phyloP scores from a whole-genome alignment of 176 grass and related monocot species.

The Eleusine coracana region DNA sequence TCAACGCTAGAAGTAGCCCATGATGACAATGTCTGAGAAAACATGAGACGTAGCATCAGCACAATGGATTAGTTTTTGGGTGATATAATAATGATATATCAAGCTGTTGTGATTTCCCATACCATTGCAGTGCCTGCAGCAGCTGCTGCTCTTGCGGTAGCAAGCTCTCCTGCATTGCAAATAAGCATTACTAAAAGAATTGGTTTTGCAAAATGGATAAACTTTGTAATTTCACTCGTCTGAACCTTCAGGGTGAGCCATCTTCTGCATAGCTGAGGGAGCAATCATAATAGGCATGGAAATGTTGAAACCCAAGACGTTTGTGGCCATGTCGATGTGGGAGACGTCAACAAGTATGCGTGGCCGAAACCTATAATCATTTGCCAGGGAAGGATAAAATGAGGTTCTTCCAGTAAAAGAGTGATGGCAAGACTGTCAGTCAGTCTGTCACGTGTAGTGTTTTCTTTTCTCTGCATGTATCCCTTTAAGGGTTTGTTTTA shows the following conservation, averaged over 20 bases:
- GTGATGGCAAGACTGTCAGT: no score
- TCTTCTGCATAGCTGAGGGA: slow-evolving; percentile 94
- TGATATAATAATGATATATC: neutral
- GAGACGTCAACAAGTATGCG: slow-evolving; percentile 85
- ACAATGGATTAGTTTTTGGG: slow-evolving; percentile 2
- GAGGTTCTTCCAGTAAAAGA: neutral
- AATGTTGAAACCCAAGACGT: slow-evolving; percentile 77
- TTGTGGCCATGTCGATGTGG: slow-evolving; percentile 63
- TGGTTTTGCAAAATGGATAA: neutral
- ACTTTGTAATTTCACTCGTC: neutral
- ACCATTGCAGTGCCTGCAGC: slow-evolving; percentile 95
- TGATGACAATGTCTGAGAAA: slow-evolving; percentile 79
- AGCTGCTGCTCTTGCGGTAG: slow-evolving; percentile 90
- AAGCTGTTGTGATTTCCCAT: slow-evolving; percentile 3
- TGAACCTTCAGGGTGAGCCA: slow-evolving; percentile 93
- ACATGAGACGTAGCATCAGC: slow-evolving; percentile 20
- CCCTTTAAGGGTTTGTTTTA: neutral
- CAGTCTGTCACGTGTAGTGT: neutral
- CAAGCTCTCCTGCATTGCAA: slow-evolving; percentile 73
- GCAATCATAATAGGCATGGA: slow-evolving; percentile 98
- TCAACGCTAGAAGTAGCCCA: slow-evolving; percentile 89
- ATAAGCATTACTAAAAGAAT: slow-evolving; percentile 27
- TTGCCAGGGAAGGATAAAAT: slow-evolving; percentile 23
- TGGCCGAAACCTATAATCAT: slow-evolving; percentile 73
- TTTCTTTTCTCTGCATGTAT: neutral